These are phyloP conservation scores for Tetracladium setigerum DNA, from an alignment of 495 filamentous ascomycete genomes.

Conservation along the genomic window DNA sequence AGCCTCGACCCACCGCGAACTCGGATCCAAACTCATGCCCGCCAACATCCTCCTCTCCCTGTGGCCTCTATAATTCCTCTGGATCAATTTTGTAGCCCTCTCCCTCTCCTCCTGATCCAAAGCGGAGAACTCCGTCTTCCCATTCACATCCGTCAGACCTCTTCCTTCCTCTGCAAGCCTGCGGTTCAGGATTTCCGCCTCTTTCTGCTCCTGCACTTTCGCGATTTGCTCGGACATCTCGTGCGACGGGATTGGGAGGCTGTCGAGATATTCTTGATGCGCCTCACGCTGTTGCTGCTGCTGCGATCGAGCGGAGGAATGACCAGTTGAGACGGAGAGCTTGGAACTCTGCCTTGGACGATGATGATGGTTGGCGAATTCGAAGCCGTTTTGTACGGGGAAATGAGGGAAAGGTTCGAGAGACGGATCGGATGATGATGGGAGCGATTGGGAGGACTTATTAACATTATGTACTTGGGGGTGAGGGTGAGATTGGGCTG, in stretches of 20 bases:
- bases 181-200: slow-evolving; percentile 30
- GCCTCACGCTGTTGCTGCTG: slow-evolving; percentile 4
- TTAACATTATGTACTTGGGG: too few relatives aligned
- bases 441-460: too few relatives aligned
- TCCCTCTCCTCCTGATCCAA: slow-evolving; percentile 12
- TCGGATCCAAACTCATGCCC: slow-evolving; percentile 50
- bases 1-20: slow-evolving; percentile 61
- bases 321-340: too few relatives aligned
- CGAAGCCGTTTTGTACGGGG: too few relatives aligned
- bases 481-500: too few relatives aligned
- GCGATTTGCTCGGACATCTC: slow-evolving; percentile 36
- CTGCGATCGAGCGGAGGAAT: slow-evolving; percentile 1
- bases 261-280: slow-evolving; percentile 40
- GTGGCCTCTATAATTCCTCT: slow-evolving; percentile 23
- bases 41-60: slow-evolving; percentile 17
- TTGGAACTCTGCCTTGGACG: too few relatives aligned
- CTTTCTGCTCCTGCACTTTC: slow-evolving; percentile 36
- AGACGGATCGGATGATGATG: too few relatives aligned
- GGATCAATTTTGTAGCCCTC: slow-evolving; percentile 18
- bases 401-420: too few relatives aligned
- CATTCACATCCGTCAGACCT: too few relatives aligned
- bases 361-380: too few relatives aligned
- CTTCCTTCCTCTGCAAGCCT: slow-evolving; percentile 1
- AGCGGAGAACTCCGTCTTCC: background rate
- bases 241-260: slow-evolving; percentile 33